Base-by-base conservation (phyloP, 306 rosid genomes). In the Fagus crenata region DNA sequence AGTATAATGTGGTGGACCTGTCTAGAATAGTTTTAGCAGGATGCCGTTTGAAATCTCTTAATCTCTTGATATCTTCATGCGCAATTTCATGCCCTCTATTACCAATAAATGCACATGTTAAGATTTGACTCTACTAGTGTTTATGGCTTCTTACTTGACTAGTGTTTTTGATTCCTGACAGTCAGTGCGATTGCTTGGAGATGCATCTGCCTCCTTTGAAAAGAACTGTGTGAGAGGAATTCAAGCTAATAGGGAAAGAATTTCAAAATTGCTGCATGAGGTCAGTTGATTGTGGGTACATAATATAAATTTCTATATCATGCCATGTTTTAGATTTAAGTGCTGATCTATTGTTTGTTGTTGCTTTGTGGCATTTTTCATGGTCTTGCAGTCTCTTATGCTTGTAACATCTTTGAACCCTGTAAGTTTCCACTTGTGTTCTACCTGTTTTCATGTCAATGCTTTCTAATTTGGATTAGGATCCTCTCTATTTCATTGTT, bases 191-290 rank as follows among this genome's bases (percentile, higher is more conserved):
- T 89, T 96, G 82, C 90, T 93, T 40, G 99, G 96, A 76, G 99
- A 96, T 81, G 92, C 99, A 75, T 87, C 97, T 67, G 89, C 90
- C 74, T 96, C 99, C 84, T 96, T 93, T 49, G 98, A 93, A 69
- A 93, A 89, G 96, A 96, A 96, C 87, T 96, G 99, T 51, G 97
- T 91, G 18, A 87, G 96, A 85, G 99, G 98, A 77, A 90, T 96
- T 84, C 91, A 89, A 81, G 99, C 99, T 46, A 93, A 96, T 28
- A 89, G 75, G 88, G 98, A 89, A 84, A 96, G 99, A 82, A 93
- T 96, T 81, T 84, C 97, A 49, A 96, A 96, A 81, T 85, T 96
- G 78, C 85, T 96, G 78, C 97, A 86, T 54, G 99, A 96, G 98
- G 98, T 96, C 36, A 76, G 91, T 87, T 74, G 22, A 53, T 71